A percentile compares a stretch with the other conserved stretches of the same genome.
Conservation (phyloP, 2,329 filamentous ascomycete species). For the Periconia sp. region DNA sequence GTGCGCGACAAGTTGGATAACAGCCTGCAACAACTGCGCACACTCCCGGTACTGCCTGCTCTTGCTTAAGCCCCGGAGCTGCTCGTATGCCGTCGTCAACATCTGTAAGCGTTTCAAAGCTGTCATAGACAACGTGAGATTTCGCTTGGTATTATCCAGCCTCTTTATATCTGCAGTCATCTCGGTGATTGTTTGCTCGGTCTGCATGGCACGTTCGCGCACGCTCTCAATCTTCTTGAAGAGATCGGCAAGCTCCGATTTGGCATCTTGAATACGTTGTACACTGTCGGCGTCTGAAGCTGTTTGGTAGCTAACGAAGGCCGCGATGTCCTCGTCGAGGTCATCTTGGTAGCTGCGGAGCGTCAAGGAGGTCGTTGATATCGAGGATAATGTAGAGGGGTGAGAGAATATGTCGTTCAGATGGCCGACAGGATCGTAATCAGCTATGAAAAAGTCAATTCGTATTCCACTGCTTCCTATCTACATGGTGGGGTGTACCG, state of each 20-base stretch:
- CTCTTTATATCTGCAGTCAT: conserved; percentile 99
- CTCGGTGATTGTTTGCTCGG: conserved; percentile 92
- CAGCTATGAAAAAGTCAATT: conserved; percentile 53
- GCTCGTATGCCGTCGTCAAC: conserved; percentile 98
- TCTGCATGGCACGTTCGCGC: conserved; percentile 83
- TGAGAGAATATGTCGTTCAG: conserved; percentile 93
- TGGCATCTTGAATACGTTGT: conserved; percentile 86
- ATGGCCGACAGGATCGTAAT: conserved; percentile 92
- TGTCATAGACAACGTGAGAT: conserved; percentile 96
- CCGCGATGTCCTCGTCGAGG: conserved; percentile 74
- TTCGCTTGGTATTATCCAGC: conserved; percentile 93
- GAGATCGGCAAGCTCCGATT: conserved; percentile 83
- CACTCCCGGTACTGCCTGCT: conserved; percentile 93
- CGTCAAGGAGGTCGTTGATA: conserved; percentile 71
- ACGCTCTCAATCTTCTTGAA: conserved; percentile 96
- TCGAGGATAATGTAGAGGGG: conserved; percentile 78
- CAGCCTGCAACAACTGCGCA: conserved; percentile 88
- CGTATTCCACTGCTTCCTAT: conserved; percentile 11
- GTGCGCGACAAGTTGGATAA: conserved; percentile 96
- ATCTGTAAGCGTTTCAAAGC: conserved; percentile 96
- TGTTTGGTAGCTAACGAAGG: conserved; percentile 73
- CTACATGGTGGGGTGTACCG: conserved; percentile 28
- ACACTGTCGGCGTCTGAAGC: conserved; percentile 85
- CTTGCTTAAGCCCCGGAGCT: conserved; percentile 79
- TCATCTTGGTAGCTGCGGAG: conserved; percentile 78